These are phyloP conservation scores for Peniophora sp. DNA, from an alignment of 1,284 basidiomycete species.

Conservation along the genomic window DNA sequence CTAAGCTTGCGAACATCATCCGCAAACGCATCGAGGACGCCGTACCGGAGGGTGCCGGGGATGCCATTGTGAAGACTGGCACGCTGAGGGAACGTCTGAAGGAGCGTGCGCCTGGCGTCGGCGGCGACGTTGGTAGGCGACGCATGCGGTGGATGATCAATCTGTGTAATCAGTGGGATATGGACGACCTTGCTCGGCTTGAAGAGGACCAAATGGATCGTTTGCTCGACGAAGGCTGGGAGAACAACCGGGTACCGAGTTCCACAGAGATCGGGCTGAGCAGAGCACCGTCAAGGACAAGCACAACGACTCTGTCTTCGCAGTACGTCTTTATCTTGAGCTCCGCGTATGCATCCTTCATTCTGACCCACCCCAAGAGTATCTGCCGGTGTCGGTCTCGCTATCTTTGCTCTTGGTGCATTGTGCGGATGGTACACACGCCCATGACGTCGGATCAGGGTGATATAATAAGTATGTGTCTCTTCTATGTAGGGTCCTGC, in stretches of 20 bases:
- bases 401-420: too few relatives aligned
- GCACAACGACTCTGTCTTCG: neutral
- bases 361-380: too few relatives aligned
- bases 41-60: slow-evolving; percentile 69
- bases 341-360: too few relatives aligned
- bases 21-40: slow-evolving; percentile 62
- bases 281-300: slow-evolving; percentile 4
- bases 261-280: slow-evolving; percentile 5
- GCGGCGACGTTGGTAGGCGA: slow-evolving; percentile 61
- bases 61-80: slow-evolving; percentile 80
- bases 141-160: slow-evolving; percentile 96
- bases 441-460: too few relatives aligned
- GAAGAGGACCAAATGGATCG: slow-evolving; percentile 53
- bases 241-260: slow-evolving; percentile 28
- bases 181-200: slow-evolving; percentile 68
- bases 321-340: too few relatives aligned
- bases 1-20: slow-evolving; percentile 84
- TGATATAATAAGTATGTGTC: too few relatives aligned
- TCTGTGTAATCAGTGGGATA: slow-evolving; percentile 79
- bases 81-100: slow-evolving; percentile 60
- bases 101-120: slow-evolving; percentile 68
- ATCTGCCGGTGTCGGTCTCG: too few relatives aligned
- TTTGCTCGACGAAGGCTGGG: slow-evolving; percentile 66
- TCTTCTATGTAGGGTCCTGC: too few relatives aligned
- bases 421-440: too few relatives aligned